Percentiles rank a stretch among this genome's conserved stretches.
These are phyloP conservation scores for Epichloe gansuensis DNA, from an alignment of 2,329 filamentous ascomycete genomes.

Conservation along the genomic window DNA sequence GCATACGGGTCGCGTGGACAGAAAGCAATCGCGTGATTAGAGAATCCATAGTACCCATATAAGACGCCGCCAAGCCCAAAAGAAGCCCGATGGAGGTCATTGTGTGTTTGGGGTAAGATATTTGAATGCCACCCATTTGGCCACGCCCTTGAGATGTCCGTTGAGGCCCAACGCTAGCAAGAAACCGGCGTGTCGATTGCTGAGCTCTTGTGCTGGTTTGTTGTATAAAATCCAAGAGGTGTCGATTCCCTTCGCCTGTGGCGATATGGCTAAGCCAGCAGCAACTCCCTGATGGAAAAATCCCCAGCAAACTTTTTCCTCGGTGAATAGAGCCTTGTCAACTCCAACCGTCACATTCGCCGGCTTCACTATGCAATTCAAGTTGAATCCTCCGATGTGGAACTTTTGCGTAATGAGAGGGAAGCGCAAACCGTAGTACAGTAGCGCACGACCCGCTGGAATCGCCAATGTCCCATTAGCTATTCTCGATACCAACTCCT, in stretches of 20 bases:
- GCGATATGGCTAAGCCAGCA: constrained; percentile 84
- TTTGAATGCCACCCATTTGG: constrained; percentile 98
- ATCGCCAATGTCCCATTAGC: constrained; percentile 82
- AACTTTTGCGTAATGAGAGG: constrained; percentile 90
- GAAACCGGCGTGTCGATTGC: constrained; percentile 92
- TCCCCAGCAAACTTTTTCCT: constrained; percentile 96
- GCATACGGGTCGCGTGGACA: constrained; percentile 89
- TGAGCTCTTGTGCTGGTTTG: constrained; percentile 75
- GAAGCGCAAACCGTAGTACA: constrained; percentile 77
- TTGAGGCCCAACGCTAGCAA: constrained; percentile 83
- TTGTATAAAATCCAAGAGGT: constrained; percentile 99
- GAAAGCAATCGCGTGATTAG: constrained; percentile 86
- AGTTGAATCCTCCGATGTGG: constrained; percentile 77
- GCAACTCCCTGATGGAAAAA: constrained; percentile 96
- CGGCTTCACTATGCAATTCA: constrained; percentile 85
- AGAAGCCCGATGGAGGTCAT: constrained; percentile 98
- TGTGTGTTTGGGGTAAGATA: constrained; percentile 96
- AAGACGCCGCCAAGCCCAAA: constrained; percentile 82
- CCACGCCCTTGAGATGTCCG: constrained; percentile 84
- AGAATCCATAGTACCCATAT: constrained; percentile 94
- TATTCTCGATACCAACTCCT: constrained; percentile 75
- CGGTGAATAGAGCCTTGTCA: constrained; percentile 74
- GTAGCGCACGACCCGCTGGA: constrained; percentile 72
- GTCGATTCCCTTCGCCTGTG: constrained; percentile 83
- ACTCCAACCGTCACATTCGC: constrained; percentile 88